A percentile compares a stretch with the other conserved stretches of the same genome.
Evolutionary conservation across 1,139 yeast species (phyloP).

Genomic region (Protomyces gravidus): DNA sequence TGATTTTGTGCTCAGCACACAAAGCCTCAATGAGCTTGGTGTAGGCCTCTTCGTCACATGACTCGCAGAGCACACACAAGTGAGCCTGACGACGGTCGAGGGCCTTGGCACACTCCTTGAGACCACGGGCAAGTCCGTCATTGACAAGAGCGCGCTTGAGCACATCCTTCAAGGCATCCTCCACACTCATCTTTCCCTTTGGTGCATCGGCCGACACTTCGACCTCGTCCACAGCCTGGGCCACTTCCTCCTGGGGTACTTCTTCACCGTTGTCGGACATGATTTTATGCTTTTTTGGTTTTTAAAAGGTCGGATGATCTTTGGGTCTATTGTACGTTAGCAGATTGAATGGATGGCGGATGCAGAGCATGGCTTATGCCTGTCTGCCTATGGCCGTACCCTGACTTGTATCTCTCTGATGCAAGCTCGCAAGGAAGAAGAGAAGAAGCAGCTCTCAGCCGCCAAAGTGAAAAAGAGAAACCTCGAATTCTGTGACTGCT

Average conservation of each 20-base stretch:
- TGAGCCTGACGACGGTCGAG: constrained; percentile 96
- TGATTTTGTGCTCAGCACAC: constrained; percentile 95
- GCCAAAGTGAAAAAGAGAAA: not conserved
- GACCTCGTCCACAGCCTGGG: constrained; percentile 63
- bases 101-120: constrained; percentile 99
- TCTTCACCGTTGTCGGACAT: constrained; percentile 29
- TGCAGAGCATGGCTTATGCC: too few relatives aligned
- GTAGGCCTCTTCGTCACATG: constrained; percentile 97
- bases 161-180: constrained; percentile 98
- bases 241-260: constrained; percentile 43
- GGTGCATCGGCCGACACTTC: constrained; percentile 69
- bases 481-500: not conserved
- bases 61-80: constrained; percentile 94
- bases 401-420: not conserved
- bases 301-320: not conserved
- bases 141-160: constrained; percentile 96
- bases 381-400: not conserved
- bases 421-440: constrained; percentile 1
- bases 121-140: constrained; percentile 99
- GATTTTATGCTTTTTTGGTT: not conserved
- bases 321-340: not conserved
- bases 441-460: too few relatives aligned
- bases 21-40: constrained; percentile 98
- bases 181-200: constrained; percentile 85
- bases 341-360: too few relatives aligned